Base-by-base conservation (phyloP, 352 stramenopile genomes). In the Globisporangium emineosum region DNA sequence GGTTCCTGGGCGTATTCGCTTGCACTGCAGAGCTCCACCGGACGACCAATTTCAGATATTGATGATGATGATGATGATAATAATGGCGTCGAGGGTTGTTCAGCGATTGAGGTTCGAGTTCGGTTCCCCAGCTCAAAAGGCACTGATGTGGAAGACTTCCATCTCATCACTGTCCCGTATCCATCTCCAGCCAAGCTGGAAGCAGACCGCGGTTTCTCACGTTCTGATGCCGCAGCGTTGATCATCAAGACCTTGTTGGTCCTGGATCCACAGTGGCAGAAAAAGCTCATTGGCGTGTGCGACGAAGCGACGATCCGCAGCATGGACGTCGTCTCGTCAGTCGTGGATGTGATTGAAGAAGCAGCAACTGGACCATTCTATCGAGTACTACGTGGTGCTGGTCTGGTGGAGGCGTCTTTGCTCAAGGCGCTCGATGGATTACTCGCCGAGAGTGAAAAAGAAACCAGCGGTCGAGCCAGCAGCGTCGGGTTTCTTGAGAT, bases 161-260 rank as follows among this genome's bases (percentile, higher is more conserved):
- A 81, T 42, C 33, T 81, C 0, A 17, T 75, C 29, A 69, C 66
- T 12, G 30, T 81, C 5, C 63, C 67, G 21, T 45, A 43, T 79
- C n/a, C 49, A 15, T 30, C 54, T 47, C 32, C 60, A 64, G 13
- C 65, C 65, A 8, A 52, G 35, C 0, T 33, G 72, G 25, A 29
- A 61, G 42, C 37, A 53, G 21, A 2, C 53, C 19, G 4, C 35
- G 35, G 35, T 43, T 43, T 43, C 35, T 43, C 27, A 37, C 7
- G 62, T 63, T 10, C 8, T 64, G n/a, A 63, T 23, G 19, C 58
- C 54, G 12, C 47, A 13, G 37, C 17, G 23, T 56, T 70, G 9
- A 1, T 73, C 6, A 21, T 23, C 12, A 23, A 15, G 15, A 32
- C 62, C 1, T 45, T 81, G 15, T 42, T 42, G 29, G 45, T 65